Evolutionary conservation across 306 rosid genomes (phyloP).

Genomic region (Ziziphus jujuba): DNA sequence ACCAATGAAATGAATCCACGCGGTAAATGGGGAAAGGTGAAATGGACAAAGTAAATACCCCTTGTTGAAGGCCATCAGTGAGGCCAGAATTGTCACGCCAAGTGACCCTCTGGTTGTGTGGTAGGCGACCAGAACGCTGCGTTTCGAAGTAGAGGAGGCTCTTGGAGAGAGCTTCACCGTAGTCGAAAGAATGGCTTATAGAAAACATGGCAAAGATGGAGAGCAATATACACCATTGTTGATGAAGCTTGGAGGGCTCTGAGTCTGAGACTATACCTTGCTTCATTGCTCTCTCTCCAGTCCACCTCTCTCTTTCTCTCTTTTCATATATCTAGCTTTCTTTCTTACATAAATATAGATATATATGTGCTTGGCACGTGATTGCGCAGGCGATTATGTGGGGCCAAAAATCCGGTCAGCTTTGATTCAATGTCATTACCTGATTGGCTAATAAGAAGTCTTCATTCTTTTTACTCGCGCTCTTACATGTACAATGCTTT

Average conservation of each 20-base stretch:
- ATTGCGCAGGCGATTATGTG: not conserved
- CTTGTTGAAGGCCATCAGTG: constrained; percentile 79
- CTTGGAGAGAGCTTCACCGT: constrained; percentile 62
- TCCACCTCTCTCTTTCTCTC: constrained; percentile 1
- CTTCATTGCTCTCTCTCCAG: constrained; percentile 30
- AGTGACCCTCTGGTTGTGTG: constrained; percentile 68
- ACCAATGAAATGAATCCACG: not conserved
- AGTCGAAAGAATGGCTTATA: constrained; percentile 44
- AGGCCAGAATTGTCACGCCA: constrained; percentile 92
- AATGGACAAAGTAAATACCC: constrained; percentile 33
- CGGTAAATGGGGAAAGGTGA: not conserved
- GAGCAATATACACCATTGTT: constrained; percentile 30
- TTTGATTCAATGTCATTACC: not conserved
- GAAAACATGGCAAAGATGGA: constrained; percentile 35
- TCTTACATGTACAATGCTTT: not conserved
- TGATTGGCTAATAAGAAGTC: constrained; percentile 1
- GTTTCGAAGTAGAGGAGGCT: constrained; percentile 81
- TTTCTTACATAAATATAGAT: too few species aligned
- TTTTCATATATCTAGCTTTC: not conserved
- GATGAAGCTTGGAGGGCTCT: constrained; percentile 16
- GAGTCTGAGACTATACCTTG: constrained; percentile 25
- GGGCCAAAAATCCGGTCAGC: constrained; percentile 6
- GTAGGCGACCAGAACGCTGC: constrained; percentile 84
- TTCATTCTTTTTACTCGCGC: too few species aligned
- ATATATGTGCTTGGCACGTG: constrained; percentile 10